phyloP scores from a whole-genome alignment of 495 filamentous ascomycete species.

The Ascodesmis nigricans region DNA sequence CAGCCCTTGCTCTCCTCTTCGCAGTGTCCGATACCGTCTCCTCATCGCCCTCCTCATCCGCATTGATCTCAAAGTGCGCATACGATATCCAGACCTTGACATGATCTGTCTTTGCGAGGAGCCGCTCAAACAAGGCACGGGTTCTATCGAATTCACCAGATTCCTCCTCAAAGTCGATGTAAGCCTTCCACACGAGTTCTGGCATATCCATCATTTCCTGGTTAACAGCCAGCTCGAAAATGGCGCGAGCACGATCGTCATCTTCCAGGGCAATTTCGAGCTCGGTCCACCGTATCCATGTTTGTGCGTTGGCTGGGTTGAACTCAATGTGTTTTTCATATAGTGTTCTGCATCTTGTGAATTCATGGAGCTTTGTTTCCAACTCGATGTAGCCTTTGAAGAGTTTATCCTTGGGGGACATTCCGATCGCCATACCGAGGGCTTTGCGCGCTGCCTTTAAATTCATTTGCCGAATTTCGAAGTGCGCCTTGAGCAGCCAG shows the following conservation, averaged over 20 bases:
- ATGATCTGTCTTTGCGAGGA: constrained; percentile 82
- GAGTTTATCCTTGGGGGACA: constrained; percentile 86
- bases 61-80: constrained; percentile 89
- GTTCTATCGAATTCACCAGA: constrained; percentile 70
- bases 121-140: constrained; percentile 67
- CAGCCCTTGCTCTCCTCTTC: constrained; percentile 52
- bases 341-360: constrained; percentile 66
- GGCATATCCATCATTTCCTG: constrained; percentile 90
- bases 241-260: constrained; percentile 61
- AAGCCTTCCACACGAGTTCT: constrained; percentile 87
- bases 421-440: constrained; percentile 70
- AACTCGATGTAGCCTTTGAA: constrained; percentile 85
- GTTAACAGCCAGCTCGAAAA: constrained; percentile 75
- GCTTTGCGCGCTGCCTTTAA: constrained; percentile 63
- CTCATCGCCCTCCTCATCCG: constrained; percentile 42
- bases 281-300: constrained; percentile 89
- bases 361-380: constrained; percentile 81
- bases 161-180: constrained; percentile 95
- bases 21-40: constrained; percentile 59
- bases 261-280: constrained; percentile 80
- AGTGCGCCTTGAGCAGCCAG: constrained; percentile 83
- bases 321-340: constrained; percentile 87
- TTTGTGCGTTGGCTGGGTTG: constrained; percentile 69
- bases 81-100: constrained; percentile 98
- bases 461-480: constrained; percentile 73